Evolutionary conservation across 495 filamentous ascomycete genomes (phyloP), one percentile per base, ranked within the genome.

Genomic region (Gamarada debralockiae): DNA sequence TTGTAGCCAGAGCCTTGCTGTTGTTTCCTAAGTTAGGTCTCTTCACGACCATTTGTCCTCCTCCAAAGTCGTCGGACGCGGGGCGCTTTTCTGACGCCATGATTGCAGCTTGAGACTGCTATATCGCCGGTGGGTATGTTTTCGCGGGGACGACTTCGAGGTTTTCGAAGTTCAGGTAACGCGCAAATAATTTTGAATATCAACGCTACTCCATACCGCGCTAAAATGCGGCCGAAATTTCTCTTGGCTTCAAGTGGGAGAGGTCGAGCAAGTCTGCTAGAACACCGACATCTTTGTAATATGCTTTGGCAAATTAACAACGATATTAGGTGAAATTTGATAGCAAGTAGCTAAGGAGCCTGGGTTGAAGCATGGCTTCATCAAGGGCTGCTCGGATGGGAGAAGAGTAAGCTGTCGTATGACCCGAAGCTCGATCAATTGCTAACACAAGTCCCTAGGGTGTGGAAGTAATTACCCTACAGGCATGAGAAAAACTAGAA

Each of bases 21-120:
- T 79, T 80, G 44, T 79, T 78, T 33, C 83, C 82, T 42, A 91
- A 73, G 62, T 92, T 93, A 66, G 92, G 92, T 65, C 92, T 77
- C 70, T 97, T 97, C 55, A 97, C 86, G 27, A 95, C 82, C 47
- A 91, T 73, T 66, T 95, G 89, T 3, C 83, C 82, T n/a, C 81
- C 78, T 55, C 84, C 83, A 59, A 92, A 90, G 38, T 84, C 83
- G 50, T 85, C 82, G 34, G 86, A 81, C 18, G 90, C 90, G 37
- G 90, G 89, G 53, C 95, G 80, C 70, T 97, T 97, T 72, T 93
- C 90, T 58, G 85, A 75, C 18, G 91, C 87, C 92, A 95, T 97
- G 5, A 52, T 75, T 52, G 29, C 34, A 22, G 37, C 1, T 40
- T 49, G 14, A 24, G 36, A 33, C 21, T 23, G 12, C 36, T 36